phyloP scores from a whole-genome alignment of 345 rosid genomes.

The Boechera divaricarpa region DNA sequence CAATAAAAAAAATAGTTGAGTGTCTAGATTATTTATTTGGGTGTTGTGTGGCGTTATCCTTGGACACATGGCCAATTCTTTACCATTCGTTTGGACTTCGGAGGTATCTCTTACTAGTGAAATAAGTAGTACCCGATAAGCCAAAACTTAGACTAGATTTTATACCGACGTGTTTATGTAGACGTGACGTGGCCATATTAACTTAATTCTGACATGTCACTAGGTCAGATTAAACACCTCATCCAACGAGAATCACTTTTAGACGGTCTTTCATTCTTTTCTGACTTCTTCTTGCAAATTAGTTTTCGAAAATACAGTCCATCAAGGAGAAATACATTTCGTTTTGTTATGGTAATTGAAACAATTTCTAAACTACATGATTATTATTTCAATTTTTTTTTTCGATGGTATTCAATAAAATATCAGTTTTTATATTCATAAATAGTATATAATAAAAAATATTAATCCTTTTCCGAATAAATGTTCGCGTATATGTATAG shows the following conservation, averaged over 20 bases:
- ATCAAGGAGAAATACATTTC: too few species aligned
- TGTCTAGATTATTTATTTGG: not conserved
- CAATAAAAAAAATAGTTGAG: not conserved
- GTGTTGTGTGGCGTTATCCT: not conserved
- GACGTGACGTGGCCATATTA: not conserved
- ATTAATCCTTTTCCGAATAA: too few species aligned
- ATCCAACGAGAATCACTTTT: not conserved
- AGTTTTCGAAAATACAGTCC: too few species aligned
- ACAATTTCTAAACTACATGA: too few species aligned
- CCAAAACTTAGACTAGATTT: not conserved
- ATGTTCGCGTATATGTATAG: too few species aligned
- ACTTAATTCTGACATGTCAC: not conserved
- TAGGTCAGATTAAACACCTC: not conserved
- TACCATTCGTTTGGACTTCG: not conserved
- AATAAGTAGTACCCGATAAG: not conserved
- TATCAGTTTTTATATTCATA: too few species aligned
- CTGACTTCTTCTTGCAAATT: too few species aligned
- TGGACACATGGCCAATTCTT: not conserved
- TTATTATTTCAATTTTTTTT: too few species aligned
- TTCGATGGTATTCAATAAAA: too few species aligned
- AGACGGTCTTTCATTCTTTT: too few species aligned
- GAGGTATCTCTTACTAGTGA: not conserved
- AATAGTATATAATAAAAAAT: too few species aligned
- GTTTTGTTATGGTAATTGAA: too few species aligned
- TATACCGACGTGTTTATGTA: not conserved